These are phyloP conservation scores for Sugiyamaella boreocaroliniensis DNA, from an alignment of 805 yeast genomes.

Conservation along the genomic window DNA sequence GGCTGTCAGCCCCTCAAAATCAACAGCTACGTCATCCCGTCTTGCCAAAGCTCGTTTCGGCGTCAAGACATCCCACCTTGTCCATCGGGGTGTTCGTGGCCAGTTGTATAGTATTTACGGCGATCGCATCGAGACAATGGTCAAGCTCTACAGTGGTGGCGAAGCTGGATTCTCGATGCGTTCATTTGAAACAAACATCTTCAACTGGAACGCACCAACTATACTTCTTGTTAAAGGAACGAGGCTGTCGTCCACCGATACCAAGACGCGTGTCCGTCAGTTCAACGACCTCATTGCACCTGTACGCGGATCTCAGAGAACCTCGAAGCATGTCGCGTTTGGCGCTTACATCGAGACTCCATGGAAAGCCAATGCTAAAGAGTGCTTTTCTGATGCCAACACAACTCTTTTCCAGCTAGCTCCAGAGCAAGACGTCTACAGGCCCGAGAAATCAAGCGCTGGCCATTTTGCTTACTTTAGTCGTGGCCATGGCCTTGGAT, in stretches of 20 bases:
- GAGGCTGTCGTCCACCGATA: slow-evolving; percentile 18
- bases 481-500: slow-evolving; percentile 64
- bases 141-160: slow-evolving; percentile 64
- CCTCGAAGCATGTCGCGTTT: slow-evolving; percentile 37
- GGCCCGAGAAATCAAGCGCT: slow-evolving; percentile 27
- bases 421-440: slow-evolving; percentile 58
- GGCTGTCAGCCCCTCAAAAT: slow-evolving; percentile 1
- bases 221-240: slow-evolving; percentile 64
- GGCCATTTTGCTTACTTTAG: slow-evolving; percentile 50
- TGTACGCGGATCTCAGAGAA: slow-evolving; percentile 4
- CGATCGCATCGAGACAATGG: slow-evolving; percentile 30
- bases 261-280: slow-evolving; percentile 14
- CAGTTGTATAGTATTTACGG: slow-evolving; percentile 38
- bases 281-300: slow-evolving; percentile 25
- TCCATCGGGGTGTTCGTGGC: slow-evolving; percentile 34
- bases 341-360: slow-evolving; percentile 64
- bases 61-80: slow-evolving; percentile 32
- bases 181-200: slow-evolving; percentile 72
- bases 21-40: slow-evolving; percentile 14
- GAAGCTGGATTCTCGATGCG: slow-evolving; percentile 82
- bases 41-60: background rate
- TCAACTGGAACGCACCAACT: slow-evolving; percentile 89
- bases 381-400: slow-evolving; percentile 57
- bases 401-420: slow-evolving; percentile 58
- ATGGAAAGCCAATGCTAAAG: slow-evolving; percentile 71